A percentile compares a stretch with the other conserved stretches of the same genome.
These are phyloP conservation scores for Sordariomycetes sp. DNA, from an alignment of 2,329 filamentous ascomycete species.

Conservation along the genomic window DNA sequence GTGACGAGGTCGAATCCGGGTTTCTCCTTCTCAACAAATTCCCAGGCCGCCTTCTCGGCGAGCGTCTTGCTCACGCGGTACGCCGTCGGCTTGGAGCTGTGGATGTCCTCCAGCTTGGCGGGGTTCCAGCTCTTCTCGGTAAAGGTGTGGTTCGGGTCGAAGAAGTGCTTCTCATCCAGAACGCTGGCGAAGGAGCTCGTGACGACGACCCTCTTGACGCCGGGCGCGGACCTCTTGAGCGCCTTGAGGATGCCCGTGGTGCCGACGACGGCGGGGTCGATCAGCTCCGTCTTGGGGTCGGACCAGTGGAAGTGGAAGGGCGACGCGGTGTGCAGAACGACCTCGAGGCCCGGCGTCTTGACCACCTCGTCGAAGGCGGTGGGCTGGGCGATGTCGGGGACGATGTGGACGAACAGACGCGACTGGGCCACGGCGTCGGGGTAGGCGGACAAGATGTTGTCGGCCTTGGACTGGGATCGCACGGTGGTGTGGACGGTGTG, in stretches of 20 bases:
- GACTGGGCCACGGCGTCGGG: conserved; percentile 24
- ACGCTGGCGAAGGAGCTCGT: conserved; percentile 62
- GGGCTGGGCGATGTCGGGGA: conserved; percentile 67
- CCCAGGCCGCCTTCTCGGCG: conserved; percentile 23
- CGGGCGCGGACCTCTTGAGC: conserved; percentile 7
- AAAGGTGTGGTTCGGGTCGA: conserved; percentile 39
- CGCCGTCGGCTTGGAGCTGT: conserved; percentile 27
- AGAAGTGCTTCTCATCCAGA: conserved; percentile 36
- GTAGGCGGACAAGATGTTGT: conserved; percentile 39
- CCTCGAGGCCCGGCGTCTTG: conserved; percentile 38
- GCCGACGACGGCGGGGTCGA: conserved; percentile 35
- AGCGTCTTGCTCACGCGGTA: conserved; percentile 25
- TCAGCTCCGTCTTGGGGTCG: conserved; percentile 33
- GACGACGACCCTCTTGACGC: conserved; percentile 33
- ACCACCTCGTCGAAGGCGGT: conserved; percentile 63
- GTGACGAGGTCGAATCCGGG: conserved; percentile 32
- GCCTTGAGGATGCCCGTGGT: conserved; percentile 29
- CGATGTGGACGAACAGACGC: conserved; percentile 46
- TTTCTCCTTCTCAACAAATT: conserved; percentile 16
- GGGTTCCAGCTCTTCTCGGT: conserved; percentile 49
- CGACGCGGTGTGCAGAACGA: conserved; percentile 52
- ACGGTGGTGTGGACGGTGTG: conserved; percentile 48
- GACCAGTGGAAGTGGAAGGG: conserved; percentile 45
- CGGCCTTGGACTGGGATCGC: conserved; percentile 42
- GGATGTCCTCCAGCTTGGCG: conserved; percentile 38